Evolutionary conservation across 257 asterid genomes (phyloP).

Genomic region (Solanum appendiculatum): DNA sequence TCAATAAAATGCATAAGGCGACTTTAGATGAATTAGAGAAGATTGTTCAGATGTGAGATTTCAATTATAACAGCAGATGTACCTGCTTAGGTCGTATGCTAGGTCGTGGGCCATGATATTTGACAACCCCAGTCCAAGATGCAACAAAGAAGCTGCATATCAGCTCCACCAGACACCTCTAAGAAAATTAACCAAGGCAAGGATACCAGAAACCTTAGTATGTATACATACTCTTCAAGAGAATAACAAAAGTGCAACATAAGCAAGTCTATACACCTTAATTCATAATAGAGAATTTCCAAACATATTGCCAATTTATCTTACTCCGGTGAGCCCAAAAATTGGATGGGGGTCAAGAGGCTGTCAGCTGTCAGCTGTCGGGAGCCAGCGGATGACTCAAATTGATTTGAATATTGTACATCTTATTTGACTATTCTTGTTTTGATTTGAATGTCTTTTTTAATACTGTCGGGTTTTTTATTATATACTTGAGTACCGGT

Average conservation of each 20-base stretch:
- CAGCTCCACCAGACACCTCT: slow-evolving; percentile 92
- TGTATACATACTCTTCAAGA: slow-evolving; percentile 4
- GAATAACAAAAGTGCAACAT: background rate
- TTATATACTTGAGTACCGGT: background rate
- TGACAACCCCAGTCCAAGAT: slow-evolving; percentile 99
- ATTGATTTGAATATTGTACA: background rate
- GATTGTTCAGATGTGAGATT: background rate
- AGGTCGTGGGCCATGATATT: slow-evolving; percentile 98
- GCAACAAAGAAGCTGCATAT: slow-evolving; percentile 97
- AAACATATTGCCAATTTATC: background rate
- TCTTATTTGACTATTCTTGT: background rate
- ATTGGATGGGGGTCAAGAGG: background rate
- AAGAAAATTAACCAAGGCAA: slow-evolving; percentile 14
- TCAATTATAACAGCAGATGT: background rate
- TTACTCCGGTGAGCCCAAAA: background rate
- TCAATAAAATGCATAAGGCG: background rate
- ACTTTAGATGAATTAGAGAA: background rate
- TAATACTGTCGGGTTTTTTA: background rate
- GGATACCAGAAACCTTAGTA: slow-evolving; percentile 6
- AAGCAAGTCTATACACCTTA: background rate
- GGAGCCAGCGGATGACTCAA: background rate
- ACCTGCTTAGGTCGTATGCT: slow-evolving; percentile 98
- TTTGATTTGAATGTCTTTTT: background rate
- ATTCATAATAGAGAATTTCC: background rate
- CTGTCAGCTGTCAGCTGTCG: background rate